Evolutionary conservation across 1,139 yeast genomes (phyloP).

Genomic region (Suhomyces atakaporum): DNA sequence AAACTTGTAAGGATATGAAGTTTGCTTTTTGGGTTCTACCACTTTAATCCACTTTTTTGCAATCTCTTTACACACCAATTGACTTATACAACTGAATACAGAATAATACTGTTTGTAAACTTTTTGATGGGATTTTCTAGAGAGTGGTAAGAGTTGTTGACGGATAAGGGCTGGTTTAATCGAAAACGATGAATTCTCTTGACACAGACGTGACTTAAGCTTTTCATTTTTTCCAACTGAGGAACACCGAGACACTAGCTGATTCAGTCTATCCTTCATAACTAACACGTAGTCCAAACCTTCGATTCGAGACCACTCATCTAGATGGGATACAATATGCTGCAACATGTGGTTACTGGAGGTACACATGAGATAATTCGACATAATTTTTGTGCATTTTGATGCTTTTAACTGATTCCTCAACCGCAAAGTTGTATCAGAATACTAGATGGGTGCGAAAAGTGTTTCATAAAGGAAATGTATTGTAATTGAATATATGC

Average conservation of each 20-base stretch:
- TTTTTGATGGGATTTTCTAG: background rate
- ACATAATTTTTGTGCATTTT: background rate
- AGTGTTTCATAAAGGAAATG: slow-evolving; percentile 4
- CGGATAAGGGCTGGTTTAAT: slow-evolving; percentile 13
- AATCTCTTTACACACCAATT: slow-evolving; percentile 58
- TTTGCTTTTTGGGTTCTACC: slow-evolving; percentile 69
- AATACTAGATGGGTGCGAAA: slow-evolving; percentile 4
- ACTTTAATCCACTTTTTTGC: slow-evolving; percentile 70
- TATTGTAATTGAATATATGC: slow-evolving; percentile 4
- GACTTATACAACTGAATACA: slow-evolving; percentile 31
- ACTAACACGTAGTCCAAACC: slow-evolving; percentile 13
- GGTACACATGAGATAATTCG: background rate
- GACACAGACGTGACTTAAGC: slow-evolving; percentile 10
- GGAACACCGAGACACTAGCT: slow-evolving; percentile 17
- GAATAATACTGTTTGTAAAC: slow-evolving; percentile 13
- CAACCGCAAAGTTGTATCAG: background rate
- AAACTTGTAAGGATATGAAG: slow-evolving; percentile 60
- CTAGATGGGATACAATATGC: slow-evolving; percentile 3
- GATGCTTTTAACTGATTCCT: background rate
- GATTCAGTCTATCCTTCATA: slow-evolving; percentile 4
- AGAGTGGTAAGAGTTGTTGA: slow-evolving; percentile 3
- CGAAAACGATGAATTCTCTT: slow-evolving; percentile 1
- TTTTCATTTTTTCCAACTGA: slow-evolving; percentile 14
- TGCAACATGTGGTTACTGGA: background rate
- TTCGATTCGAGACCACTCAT: slow-evolving; percentile 2